phyloP scores from a whole-genome alignment of 331 rosid species.

The Quercus phellos region DNA sequence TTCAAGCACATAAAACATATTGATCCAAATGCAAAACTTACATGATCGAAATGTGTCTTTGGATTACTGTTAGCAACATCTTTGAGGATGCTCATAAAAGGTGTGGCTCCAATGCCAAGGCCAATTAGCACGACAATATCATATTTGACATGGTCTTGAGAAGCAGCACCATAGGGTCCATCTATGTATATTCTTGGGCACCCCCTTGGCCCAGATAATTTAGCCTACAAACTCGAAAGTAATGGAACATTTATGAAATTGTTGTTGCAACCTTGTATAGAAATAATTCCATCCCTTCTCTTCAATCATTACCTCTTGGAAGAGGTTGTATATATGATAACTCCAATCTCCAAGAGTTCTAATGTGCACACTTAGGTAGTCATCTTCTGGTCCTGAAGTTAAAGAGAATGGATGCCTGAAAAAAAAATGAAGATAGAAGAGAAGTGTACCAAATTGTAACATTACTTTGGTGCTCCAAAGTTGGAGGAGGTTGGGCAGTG shows the following conservation, averaged over 20 bases:
- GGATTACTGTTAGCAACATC: conserved; percentile 40
- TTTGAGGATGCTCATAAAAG: conserved; percentile 86
- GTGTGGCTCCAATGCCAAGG: conserved; percentile 89
- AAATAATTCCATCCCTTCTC: background rate
- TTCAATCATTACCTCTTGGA: conserved; percentile 57
- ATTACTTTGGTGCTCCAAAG: background rate
- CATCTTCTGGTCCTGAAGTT: conserved; percentile 85
- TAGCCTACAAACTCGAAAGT: conserved; percentile 39
- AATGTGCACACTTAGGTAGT: conserved; percentile 74
- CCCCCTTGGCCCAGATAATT: conserved; percentile 26
- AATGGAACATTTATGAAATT: background rate
- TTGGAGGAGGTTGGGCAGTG: background rate
- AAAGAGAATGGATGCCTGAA: conserved; percentile 89
- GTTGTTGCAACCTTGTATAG: background rate
- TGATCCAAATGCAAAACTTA: conserved; percentile 21
- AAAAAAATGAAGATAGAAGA: conserved; percentile 13
- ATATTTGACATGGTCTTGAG: conserved; percentile 84
- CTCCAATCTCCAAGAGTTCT: conserved; percentile 92
- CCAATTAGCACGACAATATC: conserved; percentile 71
- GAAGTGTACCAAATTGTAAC: conserved; percentile 8
- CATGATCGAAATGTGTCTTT: conserved; percentile 30
- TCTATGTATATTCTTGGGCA: conserved; percentile 74
- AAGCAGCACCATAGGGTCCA: conserved; percentile 86
- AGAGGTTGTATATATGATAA: conserved; percentile 55
- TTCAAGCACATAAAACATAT: background rate